Percentiles rank a stretch among this genome's conserved stretches.
Evolutionary conservation across 2,329 filamentous ascomycete species (phyloP).

Genomic region (Ambrosiella beaveri): DNA sequence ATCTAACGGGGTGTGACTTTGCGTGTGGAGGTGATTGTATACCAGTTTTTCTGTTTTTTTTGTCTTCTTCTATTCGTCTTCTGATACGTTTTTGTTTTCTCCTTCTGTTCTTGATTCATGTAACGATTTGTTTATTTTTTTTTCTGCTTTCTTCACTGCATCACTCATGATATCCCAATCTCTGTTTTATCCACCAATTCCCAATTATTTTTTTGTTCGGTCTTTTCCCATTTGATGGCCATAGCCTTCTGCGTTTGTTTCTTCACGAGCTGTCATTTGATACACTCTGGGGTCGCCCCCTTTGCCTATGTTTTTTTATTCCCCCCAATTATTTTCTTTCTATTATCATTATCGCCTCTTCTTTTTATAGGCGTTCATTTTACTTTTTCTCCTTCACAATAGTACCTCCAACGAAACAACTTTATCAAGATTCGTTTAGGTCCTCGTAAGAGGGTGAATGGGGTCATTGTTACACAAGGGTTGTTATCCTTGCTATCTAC

Average conservation of each 20-base stretch:
- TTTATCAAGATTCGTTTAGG: slow-evolving; percentile 1
- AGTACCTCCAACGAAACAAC: background rate
- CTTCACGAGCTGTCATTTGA: slow-evolving; percentile 7
- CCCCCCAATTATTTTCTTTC: slow-evolving; percentile 3
- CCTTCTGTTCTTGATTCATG: slow-evolving; percentile 10
- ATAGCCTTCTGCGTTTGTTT: slow-evolving; percentile 1
- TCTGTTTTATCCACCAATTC: slow-evolving; percentile 12
- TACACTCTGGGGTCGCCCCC: slow-evolving; percentile 13
- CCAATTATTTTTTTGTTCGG: slow-evolving; percentile 2
- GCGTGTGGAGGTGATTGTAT: slow-evolving; percentile 5
- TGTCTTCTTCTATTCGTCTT: background rate
- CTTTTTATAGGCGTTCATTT: slow-evolving; percentile 7
- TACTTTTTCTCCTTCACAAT: slow-evolving; percentile 13
- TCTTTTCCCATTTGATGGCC: background rate
- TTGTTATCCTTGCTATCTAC: slow-evolving; percentile 6
- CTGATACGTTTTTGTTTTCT: background rate
- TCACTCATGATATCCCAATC: slow-evolving; percentile 3
- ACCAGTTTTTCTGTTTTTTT: slow-evolving; percentile 8
- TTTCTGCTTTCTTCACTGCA: slow-evolving; percentile 14
- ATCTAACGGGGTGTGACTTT: slow-evolving; percentile 27
- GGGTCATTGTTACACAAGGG: slow-evolving; percentile 6
- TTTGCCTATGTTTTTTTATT: slow-evolving; percentile 7
- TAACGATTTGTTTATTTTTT: slow-evolving; percentile 10
- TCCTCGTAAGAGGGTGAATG: slow-evolving; percentile 1
- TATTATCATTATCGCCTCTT: background rate